Conservation (phyloP, 208 protist species). For the Plasmodiophora brassicae region DNA sequence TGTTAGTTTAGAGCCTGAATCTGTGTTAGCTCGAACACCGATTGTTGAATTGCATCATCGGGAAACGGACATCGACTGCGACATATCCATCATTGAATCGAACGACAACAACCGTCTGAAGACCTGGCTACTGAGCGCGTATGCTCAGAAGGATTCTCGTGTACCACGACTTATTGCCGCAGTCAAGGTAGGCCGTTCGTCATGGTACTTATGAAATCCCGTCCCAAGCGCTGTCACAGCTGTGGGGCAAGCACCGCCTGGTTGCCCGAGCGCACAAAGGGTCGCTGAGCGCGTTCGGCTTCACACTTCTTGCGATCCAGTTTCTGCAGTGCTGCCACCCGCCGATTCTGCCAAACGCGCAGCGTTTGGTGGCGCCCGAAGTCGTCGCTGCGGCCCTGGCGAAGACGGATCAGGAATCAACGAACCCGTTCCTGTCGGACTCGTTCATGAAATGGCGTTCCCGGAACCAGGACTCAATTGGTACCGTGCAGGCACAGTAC, state of each 20-base stretch:
- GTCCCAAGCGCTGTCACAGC: no score
- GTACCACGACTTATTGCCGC: neutral
- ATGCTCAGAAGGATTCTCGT: neutral
- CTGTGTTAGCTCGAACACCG: neutral
- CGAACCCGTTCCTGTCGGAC: neutral
- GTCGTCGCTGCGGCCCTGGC: neutral
- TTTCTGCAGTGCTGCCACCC: neutral
- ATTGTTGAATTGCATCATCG: neutral
- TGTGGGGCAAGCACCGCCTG: neutral
- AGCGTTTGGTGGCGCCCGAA: no score
- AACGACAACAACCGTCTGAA: neutral
- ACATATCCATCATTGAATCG: neutral
- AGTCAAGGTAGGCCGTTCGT: no score
- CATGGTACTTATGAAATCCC: no score
- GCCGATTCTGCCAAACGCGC: neutral
- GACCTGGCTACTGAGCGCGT: neutral
- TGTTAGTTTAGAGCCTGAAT: neutral
- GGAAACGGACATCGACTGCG: neutral
- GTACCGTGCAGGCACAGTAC: no score
- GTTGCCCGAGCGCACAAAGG: neutral
- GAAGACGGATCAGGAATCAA: neutral
- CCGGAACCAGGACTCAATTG: neutral
- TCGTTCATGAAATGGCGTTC: neutral
- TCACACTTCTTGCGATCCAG: neutral
- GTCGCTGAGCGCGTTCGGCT: neutral